Conservation (phyloP, 2,329 filamentous ascomycete species). For the Macrophomina tecta region DNA sequence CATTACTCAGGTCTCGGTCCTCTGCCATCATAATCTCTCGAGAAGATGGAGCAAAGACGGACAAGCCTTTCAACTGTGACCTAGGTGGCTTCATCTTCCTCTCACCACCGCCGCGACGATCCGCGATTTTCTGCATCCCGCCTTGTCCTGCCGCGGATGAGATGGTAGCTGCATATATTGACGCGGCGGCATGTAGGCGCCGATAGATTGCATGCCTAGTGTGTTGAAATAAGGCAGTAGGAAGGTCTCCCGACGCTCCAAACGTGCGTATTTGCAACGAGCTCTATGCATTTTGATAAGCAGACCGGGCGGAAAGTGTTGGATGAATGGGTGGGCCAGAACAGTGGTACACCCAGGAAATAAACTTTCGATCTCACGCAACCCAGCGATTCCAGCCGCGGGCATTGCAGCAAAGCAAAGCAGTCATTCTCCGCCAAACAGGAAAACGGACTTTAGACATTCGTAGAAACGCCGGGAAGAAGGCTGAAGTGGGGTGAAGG, state of each 20-base stretch:
- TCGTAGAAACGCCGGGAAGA: not conserved
- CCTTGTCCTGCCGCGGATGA: not conserved
- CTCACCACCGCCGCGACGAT: no score
- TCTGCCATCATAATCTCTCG: not conserved
- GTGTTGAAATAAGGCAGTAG: not conserved
- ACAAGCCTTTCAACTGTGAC: no score
- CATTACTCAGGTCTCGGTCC: not conserved
- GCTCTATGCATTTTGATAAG: no score
- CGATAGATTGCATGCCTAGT: not conserved
- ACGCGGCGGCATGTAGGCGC: not conserved
- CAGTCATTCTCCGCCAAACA: no score
- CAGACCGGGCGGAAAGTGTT: no score
- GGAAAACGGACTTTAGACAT: not conserved
- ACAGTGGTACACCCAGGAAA: no score
- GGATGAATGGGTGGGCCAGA: no score
- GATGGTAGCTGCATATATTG: not conserved
- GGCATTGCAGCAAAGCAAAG: not conserved
- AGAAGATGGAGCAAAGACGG: no score
- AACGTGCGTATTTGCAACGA: no score
- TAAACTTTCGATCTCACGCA: slow-evolving; percentile 2
- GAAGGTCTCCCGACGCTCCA: not conserved
- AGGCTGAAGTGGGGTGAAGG: not conserved
- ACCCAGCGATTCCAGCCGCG: not conserved
- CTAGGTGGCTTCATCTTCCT: no score
- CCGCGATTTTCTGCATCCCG: no score